A percentile compares a stretch with the other conserved stretches of the same genome.
Evolutionary conservation across 2,329 filamentous ascomycete species (phyloP).

Genomic region (Aspergillus sp.): DNA sequence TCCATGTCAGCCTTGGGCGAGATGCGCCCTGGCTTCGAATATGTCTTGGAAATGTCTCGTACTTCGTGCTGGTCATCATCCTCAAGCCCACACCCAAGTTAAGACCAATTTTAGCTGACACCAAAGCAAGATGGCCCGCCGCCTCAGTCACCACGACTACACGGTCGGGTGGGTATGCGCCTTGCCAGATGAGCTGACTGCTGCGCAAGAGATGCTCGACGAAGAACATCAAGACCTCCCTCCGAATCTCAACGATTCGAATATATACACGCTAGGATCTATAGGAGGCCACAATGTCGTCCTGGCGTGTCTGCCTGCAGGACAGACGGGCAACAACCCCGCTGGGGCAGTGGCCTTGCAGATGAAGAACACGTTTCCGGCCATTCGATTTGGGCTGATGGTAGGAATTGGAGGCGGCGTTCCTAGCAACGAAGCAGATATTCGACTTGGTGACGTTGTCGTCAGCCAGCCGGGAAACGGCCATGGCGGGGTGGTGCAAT

Average conservation of each 20-base stretch:
- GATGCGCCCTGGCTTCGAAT: no score
- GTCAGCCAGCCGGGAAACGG: constrained; percentile 14
- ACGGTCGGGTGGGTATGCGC: constrained; percentile 45
- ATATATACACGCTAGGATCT: constrained; percentile 18
- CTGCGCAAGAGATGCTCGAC: constrained; percentile 38
- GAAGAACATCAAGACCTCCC: constrained; percentile 23
- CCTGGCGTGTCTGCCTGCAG: constrained; percentile 17
- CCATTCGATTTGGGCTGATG: constrained; percentile 18
- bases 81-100: no score
- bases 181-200: constrained; percentile 30
- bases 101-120: no score
- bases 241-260: constrained; percentile 11
- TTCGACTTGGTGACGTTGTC: constrained; percentile 23
- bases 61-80: no score
- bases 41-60: no score
- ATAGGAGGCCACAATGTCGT: constrained; percentile 19
- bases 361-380: constrained; percentile 17
- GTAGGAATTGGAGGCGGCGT: constrained; percentile 23
- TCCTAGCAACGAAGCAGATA: constrained; percentile 14
- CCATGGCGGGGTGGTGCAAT: constrained; percentile 24
- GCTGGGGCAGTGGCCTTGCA: constrained; percentile 12
- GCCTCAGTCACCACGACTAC: constrained; percentile 20
- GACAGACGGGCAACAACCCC: constrained; percentile 12
- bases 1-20: no score
- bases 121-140: no score